These are phyloP conservation scores for Aspergillus panamensis DNA, from an alignment of 495 filamentous ascomycete species.

Conservation along the genomic window DNA sequence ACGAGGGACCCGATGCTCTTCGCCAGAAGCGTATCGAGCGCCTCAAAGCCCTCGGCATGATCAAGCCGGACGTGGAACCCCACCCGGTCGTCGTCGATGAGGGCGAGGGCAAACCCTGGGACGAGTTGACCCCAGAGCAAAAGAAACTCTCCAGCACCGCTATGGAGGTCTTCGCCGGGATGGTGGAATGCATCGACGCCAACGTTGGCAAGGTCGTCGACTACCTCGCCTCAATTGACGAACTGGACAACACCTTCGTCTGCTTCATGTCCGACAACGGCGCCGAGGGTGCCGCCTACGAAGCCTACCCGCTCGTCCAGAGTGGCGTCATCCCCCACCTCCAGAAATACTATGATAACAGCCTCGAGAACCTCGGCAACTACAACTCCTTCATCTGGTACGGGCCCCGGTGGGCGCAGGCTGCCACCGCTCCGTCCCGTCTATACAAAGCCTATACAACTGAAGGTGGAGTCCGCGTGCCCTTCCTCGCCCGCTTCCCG, in stretches of 20 bases:
- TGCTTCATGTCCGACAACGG: conserved; percentile 65
- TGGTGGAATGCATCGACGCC: conserved; percentile 60
- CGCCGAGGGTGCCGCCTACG: conserved; percentile 60
- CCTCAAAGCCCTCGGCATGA: conserved; percentile 51
- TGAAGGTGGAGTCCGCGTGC: conserved; percentile 58
- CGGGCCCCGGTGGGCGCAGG: conserved; percentile 61
- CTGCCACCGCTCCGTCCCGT: conserved; percentile 59
- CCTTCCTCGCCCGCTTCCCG: conserved; percentile 53
- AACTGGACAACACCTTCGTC: conserved; percentile 62
- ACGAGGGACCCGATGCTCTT: conserved; percentile 53
- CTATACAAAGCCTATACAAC: conserved; percentile 61
- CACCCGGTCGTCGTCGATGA: conserved; percentile 53
- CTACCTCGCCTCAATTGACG: conserved; percentile 52
- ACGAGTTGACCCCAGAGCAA: conserved; percentile 47
- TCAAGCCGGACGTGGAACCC: conserved; percentile 48
- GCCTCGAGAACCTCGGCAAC: conserved; percentile 57
- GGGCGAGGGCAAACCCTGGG: conserved; percentile 52
- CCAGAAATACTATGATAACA: conserved; percentile 61
- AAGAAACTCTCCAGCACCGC: conserved; percentile 49
- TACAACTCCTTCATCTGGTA: conserved; percentile 64
- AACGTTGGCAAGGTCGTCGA: conserved; percentile 59
- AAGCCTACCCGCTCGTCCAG: conserved; percentile 55
- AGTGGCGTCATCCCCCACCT: conserved; percentile 51
- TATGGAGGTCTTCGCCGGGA: conserved; percentile 62
- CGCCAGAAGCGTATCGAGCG: conserved; percentile 47